Evolutionary conservation across 768 basidiomycete genomes (phyloP), one percentile per base, ranked within the genome.

Genomic region (Termitomyces titanicus): DNA sequence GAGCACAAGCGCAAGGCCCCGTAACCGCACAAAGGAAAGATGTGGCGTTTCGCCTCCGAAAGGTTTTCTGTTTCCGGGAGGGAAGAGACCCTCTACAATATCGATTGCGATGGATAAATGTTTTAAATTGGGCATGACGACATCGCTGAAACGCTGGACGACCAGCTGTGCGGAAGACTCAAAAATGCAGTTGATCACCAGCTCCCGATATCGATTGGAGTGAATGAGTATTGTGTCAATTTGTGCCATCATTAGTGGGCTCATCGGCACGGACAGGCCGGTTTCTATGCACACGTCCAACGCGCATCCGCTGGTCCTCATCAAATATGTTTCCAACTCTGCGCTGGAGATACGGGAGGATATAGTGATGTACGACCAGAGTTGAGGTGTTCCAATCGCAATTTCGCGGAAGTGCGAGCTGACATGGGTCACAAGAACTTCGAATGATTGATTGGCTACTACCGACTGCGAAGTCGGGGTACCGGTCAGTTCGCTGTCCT

Each of bases 321-420:
- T 37, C 9, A 78, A 38, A 55, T 76, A 78, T 3, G 65, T 55
- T 13, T 54, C 51, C 10, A 74, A 54, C 17, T 63, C 60, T 13
- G 66, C 64, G 3, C 60, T 31, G 0, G 61, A 56, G 24, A 50
- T 63, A 6, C 34, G 45, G 1, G 66, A 58, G 22, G 62, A 46
- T 20, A 78, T 60, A 17, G 62, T 56, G 50, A 81, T 71, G 15
- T 57, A 59, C 3, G 65, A 66, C 80, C 79, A 82, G n/a, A 81
- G 70, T 1, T 53, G 47, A 1, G 69, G 70, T 4, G 73, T 74
- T 15, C 53, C 56, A 33, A 78, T 46, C 2, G 78, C 77, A 2
- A 77, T 64, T 15, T 64, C 48, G 43, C 78, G 74, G 56, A 77
- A 76, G 50, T 66, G 60, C 5, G 63, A 64, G 60, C 67, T 72